These are phyloP conservation scores for Tillandsia fasciculata DNA, from an alignment of 176 grass and related monocot species.

Conservation along the genomic window DNA sequence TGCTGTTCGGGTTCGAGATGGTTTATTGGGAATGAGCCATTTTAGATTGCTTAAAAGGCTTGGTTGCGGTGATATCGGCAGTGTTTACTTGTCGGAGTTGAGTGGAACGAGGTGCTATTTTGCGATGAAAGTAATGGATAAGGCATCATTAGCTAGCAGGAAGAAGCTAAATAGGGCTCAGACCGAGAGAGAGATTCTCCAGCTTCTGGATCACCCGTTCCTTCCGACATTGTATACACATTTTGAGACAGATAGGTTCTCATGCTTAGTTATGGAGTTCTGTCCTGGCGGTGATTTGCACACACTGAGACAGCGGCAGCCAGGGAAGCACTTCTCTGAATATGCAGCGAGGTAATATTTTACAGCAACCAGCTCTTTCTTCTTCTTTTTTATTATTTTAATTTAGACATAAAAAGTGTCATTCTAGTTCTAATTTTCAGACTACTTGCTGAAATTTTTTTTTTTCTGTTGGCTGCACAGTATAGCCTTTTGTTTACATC, in stretches of 20 bases:
- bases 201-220: constrained; percentile 84
- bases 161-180: constrained; percentile 89
- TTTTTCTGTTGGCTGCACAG: not conserved
- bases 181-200: constrained; percentile 83
- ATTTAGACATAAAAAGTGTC: no score
- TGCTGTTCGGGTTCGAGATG: constrained; percentile 64
- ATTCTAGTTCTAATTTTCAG: not conserved
- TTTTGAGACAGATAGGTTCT: constrained; percentile 87
- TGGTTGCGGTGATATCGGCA: constrained; percentile 88
- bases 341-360: constrained; percentile 63
- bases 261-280: constrained; percentile 95
- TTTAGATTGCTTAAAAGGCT: constrained; percentile 84
- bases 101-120: constrained; percentile 86
- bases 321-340: constrained; percentile 79
- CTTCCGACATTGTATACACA: constrained; percentile 81
- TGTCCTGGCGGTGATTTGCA: constrained; percentile 91
- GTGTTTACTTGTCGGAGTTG: constrained; percentile 90
- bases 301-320: constrained; percentile 71
- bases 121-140: constrained; percentile 98
- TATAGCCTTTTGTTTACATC: no score
- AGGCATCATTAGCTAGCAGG: constrained; percentile 73
- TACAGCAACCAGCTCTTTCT: not conserved
- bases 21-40: constrained; percentile 83
- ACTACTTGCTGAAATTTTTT: not conserved
- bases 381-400: not conserved